A percentile compares a stretch with the other conserved stretches of the same genome.
Conservation (phyloP, 257 asterid species). For the Cordia subcordata region DNA sequence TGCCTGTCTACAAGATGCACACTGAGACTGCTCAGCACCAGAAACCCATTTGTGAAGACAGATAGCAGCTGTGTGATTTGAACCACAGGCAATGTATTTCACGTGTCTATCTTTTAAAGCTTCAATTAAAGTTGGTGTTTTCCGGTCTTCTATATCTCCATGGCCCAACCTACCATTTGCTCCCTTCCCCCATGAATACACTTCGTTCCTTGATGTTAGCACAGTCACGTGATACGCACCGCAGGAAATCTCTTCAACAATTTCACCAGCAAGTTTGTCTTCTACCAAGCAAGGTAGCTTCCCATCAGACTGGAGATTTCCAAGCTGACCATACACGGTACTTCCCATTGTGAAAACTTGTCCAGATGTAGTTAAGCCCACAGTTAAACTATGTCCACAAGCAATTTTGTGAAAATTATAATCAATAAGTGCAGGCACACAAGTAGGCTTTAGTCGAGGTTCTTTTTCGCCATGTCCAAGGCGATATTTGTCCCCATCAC, state of each 20-base stretch:
- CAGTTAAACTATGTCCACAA: constrained; percentile 89
- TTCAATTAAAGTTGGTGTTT: constrained; percentile 70
- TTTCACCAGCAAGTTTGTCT: constrained; percentile 64
- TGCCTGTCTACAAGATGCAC: constrained; percentile 87
- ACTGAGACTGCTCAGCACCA: constrained; percentile 91
- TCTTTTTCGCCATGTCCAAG: constrained; percentile 96
- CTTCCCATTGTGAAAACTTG: constrained; percentile 88
- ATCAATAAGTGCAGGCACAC: constrained; percentile 90
- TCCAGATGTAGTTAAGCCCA: constrained; percentile 75
- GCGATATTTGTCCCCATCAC: constrained; percentile 90
- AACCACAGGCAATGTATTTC: constrained; percentile 84
- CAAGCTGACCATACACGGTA: constrained; percentile 87
- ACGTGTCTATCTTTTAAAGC: constrained; percentile 80
- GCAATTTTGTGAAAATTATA: constrained; percentile 71
- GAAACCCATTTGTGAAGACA: constrained; percentile 92
- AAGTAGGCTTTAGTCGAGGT: constrained; percentile 79
- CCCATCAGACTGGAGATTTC: constrained; percentile 76
- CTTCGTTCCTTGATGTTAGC: constrained; percentile 78
- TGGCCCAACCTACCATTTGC: constrained; percentile 96
- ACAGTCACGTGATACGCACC: constrained; percentile 87
- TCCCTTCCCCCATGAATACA: constrained; percentile 93
- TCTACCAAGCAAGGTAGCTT: constrained; percentile 71
- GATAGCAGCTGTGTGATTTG: constrained; percentile 78
- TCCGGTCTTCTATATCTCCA: constrained; percentile 86
- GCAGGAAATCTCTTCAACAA: constrained; percentile 68